These are phyloP conservation scores for Paecilomyces variotii DNA, from an alignment of 2,329 filamentous ascomycete species.

Conservation along the genomic window DNA sequence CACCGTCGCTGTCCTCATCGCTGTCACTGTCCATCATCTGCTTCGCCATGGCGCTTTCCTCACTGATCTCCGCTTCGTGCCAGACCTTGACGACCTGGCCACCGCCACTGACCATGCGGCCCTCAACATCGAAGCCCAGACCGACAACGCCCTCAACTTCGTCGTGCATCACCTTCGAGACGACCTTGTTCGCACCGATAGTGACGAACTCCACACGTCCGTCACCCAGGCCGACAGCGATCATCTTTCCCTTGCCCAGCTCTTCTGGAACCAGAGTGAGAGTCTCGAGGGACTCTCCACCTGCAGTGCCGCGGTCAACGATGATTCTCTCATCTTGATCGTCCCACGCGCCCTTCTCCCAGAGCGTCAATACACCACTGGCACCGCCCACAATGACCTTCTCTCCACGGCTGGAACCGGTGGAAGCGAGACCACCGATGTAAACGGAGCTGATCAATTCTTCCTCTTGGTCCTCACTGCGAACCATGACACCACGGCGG, in stretches of 20 bases:
- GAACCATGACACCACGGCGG: slow-evolving; percentile 73
- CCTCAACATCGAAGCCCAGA: slow-evolving; percentile 74
- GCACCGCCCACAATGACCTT: slow-evolving; percentile 70
- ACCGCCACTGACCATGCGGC: slow-evolving; percentile 82
- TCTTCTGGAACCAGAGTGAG: slow-evolving; percentile 63
- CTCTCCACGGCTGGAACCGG: slow-evolving; percentile 59
- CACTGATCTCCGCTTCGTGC: slow-evolving; percentile 59
- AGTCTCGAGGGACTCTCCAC: slow-evolving; percentile 74
- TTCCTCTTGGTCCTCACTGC: slow-evolving; percentile 91
- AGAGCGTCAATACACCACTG: slow-evolving; percentile 77
- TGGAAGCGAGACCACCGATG: slow-evolving; percentile 65
- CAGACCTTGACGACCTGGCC: slow-evolving; percentile 84
- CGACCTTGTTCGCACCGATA: slow-evolving; percentile 63
- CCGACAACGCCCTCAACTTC: slow-evolving; percentile 79
- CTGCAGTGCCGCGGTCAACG: slow-evolving; percentile 55
- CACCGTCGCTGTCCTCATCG: slow-evolving; percentile 29
- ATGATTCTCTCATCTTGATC: slow-evolving; percentile 87
- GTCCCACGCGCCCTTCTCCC: slow-evolving; percentile 92
- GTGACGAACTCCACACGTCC: slow-evolving; percentile 71
- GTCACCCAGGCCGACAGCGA: slow-evolving; percentile 74
- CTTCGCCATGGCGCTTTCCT: slow-evolving; percentile 34
- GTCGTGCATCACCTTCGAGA: slow-evolving; percentile 64
- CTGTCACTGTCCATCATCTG: slow-evolving; percentile 36
- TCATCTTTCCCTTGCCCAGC: slow-evolving; percentile 55
- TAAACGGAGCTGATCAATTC: slow-evolving; percentile 77